Evolutionary conservation across 805 yeast species (phyloP), one percentile per base, ranked within the genome.

Genomic region (Kodamaea jinghongensis): DNA sequence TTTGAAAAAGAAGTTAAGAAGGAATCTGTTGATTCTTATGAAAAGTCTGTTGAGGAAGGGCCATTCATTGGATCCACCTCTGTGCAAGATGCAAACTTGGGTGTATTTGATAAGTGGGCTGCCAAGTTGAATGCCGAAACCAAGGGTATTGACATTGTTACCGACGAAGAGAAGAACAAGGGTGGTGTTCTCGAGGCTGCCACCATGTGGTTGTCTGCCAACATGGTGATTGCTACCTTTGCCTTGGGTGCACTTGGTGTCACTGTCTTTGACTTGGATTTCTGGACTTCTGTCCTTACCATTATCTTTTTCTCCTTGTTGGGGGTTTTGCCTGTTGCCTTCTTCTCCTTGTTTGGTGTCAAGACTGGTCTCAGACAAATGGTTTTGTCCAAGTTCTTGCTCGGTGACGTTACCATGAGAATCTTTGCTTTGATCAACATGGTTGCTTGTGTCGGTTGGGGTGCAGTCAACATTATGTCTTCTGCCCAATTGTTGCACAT

Each of bases 381-480:
- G 86, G 74, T 86, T 28, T 56, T 89, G 42, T 79, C 95, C 8
- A 76, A 91, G 50, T 89, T 72, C 63, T 73, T 88, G 51, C 73
- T 81, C 46, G 97, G 97, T 47, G 79, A 83, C 62, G 58, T 69
- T 23, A 82, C 84, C 34, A 81, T 85, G 65, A 77, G 95, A 60
- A 72, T 88, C 42, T 83, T 87, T 55, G 82, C 95, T 7, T 61
- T 83, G 33, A 71, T 90, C 58, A 88, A 89, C 58, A 76, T 81
- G 54, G 62, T 90, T 46, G 90, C 96, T 17, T 86, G 96, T 75
- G 78, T 89, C 41, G 96, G 97, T 52, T 90, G 97, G 97, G 86
- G 93, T 63, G 87, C 96, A 7, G 91, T 88, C 34, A 90, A 90
- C 65, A 86, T 86, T 46, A 85, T 89, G 78, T 84, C 89, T 22